A percentile compares a stretch with the other conserved stretches of the same genome.
Conservation (phyloP, 1,139 yeast species). For the Scheffersomyces stambukii region DNA sequence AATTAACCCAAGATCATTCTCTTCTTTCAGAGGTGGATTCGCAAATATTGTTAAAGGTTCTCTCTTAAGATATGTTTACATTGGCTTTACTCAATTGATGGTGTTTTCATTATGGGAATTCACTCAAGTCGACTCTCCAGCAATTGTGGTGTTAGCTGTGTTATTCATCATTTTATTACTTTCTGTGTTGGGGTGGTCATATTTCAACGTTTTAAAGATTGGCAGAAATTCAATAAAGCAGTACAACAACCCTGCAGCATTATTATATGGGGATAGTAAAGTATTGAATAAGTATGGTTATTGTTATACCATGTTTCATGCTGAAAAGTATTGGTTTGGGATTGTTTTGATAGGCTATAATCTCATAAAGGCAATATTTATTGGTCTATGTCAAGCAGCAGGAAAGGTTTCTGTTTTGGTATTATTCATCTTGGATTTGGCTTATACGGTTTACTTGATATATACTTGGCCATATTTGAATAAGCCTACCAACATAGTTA, state of each 20-base stretch:
- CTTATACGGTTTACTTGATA: slow-evolving; percentile 55
- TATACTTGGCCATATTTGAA: slow-evolving; percentile 64
- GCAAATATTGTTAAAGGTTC: slow-evolving; percentile 59
- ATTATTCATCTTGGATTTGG: slow-evolving; percentile 61
- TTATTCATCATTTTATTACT: slow-evolving; percentile 55
- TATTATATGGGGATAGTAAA: slow-evolving; percentile 64
- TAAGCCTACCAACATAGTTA: slow-evolving; percentile 65
- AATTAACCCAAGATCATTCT: slow-evolving; percentile 45
- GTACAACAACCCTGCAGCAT: slow-evolving; percentile 72
- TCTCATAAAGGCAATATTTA: slow-evolving; percentile 57
- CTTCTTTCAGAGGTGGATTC: slow-evolving; percentile 53
- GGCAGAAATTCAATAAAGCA: slow-evolving; percentile 52
- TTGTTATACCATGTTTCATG: slow-evolving; percentile 79
- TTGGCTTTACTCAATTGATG: slow-evolving; percentile 71
- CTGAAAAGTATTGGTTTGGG: slow-evolving; percentile 74
- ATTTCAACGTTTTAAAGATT: slow-evolving; percentile 52
- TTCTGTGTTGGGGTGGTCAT: slow-evolving; percentile 55
- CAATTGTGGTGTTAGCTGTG: slow-evolving; percentile 66
- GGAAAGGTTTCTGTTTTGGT: slow-evolving; percentile 69
- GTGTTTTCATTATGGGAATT: slow-evolving; percentile 75
- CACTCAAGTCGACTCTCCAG: slow-evolving; percentile 65
- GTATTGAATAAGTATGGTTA: slow-evolving; percentile 70
- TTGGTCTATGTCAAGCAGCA: slow-evolving; percentile 64
- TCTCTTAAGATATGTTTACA: slow-evolving; percentile 61
- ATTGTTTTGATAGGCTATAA: slow-evolving; percentile 51